phyloP scores from a whole-genome alignment of 257 asterid species.

The Solanum arcanum region DNA sequence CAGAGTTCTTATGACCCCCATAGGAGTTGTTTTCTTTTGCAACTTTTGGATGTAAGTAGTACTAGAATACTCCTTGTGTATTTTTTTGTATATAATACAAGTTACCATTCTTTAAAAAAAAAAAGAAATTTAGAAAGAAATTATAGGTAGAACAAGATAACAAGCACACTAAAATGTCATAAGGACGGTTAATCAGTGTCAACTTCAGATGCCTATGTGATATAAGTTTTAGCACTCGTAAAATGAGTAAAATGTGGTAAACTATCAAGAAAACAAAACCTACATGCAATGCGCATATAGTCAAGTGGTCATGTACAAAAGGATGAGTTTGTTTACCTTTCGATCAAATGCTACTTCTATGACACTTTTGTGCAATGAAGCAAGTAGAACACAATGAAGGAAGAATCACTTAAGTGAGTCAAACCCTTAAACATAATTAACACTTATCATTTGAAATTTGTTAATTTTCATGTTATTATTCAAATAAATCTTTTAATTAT shows the following conservation, averaged over 20 bases:
- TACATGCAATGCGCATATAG: neutral
- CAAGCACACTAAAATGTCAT: neutral
- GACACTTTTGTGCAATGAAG: neutral
- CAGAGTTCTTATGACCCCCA: neutral
- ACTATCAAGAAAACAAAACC: neutral
- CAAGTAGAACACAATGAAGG: neutral
- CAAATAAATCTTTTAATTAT: neutral
- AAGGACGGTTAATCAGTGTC: neutral
- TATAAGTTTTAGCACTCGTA: neutral
- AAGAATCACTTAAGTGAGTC: neutral
- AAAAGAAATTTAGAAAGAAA: neutral
- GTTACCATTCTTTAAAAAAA: neutral
- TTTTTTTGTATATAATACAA: neutral
- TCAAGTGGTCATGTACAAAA: neutral
- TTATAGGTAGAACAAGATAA: neutral
- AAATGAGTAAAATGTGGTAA: neutral
- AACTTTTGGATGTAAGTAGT: neutral
- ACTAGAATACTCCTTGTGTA: neutral
- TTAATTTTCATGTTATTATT: neutral
- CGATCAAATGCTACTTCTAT: neutral
- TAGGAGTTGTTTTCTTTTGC: neutral
- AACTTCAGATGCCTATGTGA: neutral
- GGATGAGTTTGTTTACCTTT: neutral
- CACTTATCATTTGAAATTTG: neutral
- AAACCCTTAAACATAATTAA: neutral